phyloP scores from a whole-genome alignment of 805 yeast species.

The Yarrowia sp. region DNA sequence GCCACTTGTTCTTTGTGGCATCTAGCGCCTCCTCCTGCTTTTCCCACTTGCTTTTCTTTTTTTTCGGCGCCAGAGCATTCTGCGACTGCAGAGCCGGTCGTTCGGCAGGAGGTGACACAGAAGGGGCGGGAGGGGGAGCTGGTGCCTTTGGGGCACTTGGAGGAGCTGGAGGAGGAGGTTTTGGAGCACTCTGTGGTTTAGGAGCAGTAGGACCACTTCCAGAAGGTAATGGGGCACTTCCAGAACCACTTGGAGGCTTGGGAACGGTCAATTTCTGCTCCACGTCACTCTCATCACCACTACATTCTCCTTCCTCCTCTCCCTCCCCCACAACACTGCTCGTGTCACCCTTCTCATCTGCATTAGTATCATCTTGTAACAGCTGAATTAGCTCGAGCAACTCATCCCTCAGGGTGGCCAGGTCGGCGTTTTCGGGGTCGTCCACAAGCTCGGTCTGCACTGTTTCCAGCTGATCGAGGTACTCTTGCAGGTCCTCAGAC shows the following conservation, averaged over 20 bases:
- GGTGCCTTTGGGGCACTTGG: neutral
- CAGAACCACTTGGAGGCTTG: neutral
- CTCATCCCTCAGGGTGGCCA: constrained; percentile 19
- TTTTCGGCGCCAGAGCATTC: constrained; percentile 6
- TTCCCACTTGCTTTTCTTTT: constrained; percentile 20
- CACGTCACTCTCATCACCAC: neutral
- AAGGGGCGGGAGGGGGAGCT: neutral
- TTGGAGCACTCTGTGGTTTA: too few relatives aligned
- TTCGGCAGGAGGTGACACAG: neutral
- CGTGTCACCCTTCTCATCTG: neutral
- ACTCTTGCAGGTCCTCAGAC: constrained; percentile 21
- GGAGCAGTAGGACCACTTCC: too few relatives aligned
- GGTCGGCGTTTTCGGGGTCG: constrained; percentile 13
- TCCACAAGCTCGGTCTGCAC: constrained; percentile 13
- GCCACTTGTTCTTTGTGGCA: constrained; percentile 15
- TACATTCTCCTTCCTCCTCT: neutral
- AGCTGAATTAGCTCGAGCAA: constrained; percentile 22
- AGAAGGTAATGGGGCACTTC: too few relatives aligned
- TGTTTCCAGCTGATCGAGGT: constrained; percentile 24
- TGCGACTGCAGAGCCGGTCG: constrained; percentile 7
- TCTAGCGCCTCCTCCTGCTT: constrained; percentile 21
- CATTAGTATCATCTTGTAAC: constrained; percentile 24
- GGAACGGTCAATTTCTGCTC: neutral
- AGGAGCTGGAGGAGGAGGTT: neutral
- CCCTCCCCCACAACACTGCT: neutral